Percentiles rank a stretch among this genome's conserved stretches.
Evolutionary conservation across 495 filamentous ascomycete species (phyloP).

Genomic region (Talaromyces adpressus): DNA sequence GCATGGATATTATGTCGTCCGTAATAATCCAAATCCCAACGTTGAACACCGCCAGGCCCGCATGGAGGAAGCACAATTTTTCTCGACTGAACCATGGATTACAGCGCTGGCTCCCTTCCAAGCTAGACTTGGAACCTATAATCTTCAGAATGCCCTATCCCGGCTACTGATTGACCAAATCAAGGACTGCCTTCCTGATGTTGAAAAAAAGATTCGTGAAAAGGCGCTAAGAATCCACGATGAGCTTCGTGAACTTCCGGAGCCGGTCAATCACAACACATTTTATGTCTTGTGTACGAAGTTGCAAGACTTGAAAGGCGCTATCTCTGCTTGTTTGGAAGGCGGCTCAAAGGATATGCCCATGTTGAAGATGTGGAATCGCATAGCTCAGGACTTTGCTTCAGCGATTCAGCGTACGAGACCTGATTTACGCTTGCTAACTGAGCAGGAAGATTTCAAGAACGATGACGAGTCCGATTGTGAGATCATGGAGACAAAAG

Average conservation of each 20-base stretch:
- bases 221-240: conserved; percentile 38
- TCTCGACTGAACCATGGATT: conserved; percentile 42
- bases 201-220: conserved; percentile 49
- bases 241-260: conserved; percentile 44
- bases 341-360: conserved; percentile 23
- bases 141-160: conserved; percentile 49
- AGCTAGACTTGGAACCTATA: conserved; percentile 50
- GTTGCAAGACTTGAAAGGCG: conserved; percentile 22
- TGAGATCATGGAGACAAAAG: conserved; percentile 12
- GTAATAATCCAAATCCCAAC: conserved; percentile 45
- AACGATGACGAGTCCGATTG: conserved; percentile 21
- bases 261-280: conserved; percentile 41
- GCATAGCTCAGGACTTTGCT: conserved; percentile 30
- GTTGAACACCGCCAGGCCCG: conserved; percentile 47
- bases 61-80: conserved; percentile 53
- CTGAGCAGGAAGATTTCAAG: conserved; percentile 4
- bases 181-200: conserved; percentile 49
- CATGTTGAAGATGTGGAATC: conserved; percentile 30
- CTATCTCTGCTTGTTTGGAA: conserved; percentile 27
- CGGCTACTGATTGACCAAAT: conserved; percentile 49
- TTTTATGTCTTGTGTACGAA: conserved; percentile 30
- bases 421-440: conserved; percentile 22
- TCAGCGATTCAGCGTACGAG: conserved; percentile 23
- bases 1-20: conserved; percentile 60
- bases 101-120: conserved; percentile 35